phyloP scores from a whole-genome alignment of 2,329 filamentous ascomycete genomes.

The Exophiala calicioides region DNA sequence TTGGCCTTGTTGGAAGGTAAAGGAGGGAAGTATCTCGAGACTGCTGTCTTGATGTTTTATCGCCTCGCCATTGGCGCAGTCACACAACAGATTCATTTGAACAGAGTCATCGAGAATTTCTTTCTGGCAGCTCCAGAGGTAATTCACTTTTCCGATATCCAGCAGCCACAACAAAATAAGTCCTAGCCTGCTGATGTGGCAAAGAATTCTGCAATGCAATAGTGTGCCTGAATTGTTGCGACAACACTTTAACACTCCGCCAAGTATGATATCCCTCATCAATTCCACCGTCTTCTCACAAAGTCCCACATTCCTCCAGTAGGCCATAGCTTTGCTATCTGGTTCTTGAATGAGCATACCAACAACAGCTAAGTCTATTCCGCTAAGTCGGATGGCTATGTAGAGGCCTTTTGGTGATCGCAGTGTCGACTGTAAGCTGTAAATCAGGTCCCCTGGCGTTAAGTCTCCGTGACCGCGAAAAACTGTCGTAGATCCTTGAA shows the following conservation, averaged over 20 bases:
- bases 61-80: neutral
- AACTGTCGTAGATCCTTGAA: conserved; percentile 2
- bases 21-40: conserved; percentile 1
- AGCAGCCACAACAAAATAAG: conserved; percentile 8
- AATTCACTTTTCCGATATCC: neutral
- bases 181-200: neutral
- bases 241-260: conserved; percentile 1
- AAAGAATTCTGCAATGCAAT: neutral
- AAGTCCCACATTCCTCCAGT: conserved; percentile 3
- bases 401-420: conserved; percentile 3
- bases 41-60: neutral
- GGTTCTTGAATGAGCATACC: conserved; percentile 3
- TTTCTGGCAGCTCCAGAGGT: neutral
- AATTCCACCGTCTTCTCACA: neutral
- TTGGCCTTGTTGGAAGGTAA: neutral
- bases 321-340: neutral
- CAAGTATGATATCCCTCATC: neutral
- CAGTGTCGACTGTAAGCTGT: conserved; percentile 6
- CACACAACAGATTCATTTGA: neutral
- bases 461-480: conserved; percentile 1
- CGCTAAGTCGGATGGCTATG: neutral
- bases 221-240: neutral
- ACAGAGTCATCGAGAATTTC: neutral
- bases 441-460: conserved; percentile 2
- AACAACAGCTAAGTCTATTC: neutral